Base-by-base conservation (phyloP, 1,284 basidiomycete genomes). In the Marasmius fiardii region DNA sequence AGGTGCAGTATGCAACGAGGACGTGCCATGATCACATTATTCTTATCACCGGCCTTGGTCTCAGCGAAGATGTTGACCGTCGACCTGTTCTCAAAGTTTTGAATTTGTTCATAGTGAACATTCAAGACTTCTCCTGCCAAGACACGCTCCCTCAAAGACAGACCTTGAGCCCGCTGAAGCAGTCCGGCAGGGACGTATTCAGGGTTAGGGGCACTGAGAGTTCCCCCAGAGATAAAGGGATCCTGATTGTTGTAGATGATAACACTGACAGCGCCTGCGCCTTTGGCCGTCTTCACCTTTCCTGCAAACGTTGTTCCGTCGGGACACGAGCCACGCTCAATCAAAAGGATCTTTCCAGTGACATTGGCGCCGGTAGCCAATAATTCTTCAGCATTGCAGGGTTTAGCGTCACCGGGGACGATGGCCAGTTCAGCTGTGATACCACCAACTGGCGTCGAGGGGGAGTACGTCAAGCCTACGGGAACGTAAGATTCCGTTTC, bases 161-260 rank as follows among this genome's bases (percentile, higher is more conserved):
- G 28, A 10, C 37, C 47, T 16, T 49, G 45, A 20, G 52, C n/a
- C 14, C 52, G 52, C 31, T 51, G 56, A 20, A 58, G 16, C 2
- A 53, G 35, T 8, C 56, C 47, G 34, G 52, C 56, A 21, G 56
- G 52, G 20, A 51, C 31, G 28, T 51, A 51, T 10, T 48, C 56
- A 12, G 26, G 37, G 33, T 65, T 52, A 23, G 58, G 56, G 5
- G 63, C 61, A 48, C 58, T 54, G 44, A 64, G 58, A 11, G 59
- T 58, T 24, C 44, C 43, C 24, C 64, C 64, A 37, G 60, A 55
- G 28, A 68, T 53, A 14, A 60, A 52, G 10, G 57, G 64, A 44
- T 53, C 55, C 10, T 62, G 64, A 33, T 65, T 64, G 60, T 68
- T 67, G 58, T 63, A 68, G 39, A 68, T 59, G 41, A 68, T 62